Percentiles rank a stretch among this genome's conserved stretches.
phyloP scores from a whole-genome alignment of 306 rosid species.

The Ormosia emarginata region DNA sequence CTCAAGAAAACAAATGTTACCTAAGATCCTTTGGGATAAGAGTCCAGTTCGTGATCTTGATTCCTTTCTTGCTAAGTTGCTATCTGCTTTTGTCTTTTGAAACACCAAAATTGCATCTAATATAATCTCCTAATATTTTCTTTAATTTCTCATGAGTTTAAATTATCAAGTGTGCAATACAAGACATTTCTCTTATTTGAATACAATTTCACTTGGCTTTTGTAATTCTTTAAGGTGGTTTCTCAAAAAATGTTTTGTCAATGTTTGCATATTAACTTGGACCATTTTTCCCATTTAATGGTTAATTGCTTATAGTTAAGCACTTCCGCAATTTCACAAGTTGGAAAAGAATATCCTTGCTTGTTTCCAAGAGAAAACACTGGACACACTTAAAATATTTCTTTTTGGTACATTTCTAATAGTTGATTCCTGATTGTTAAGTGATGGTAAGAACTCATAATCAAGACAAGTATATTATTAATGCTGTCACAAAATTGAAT shows the following conservation, averaged over 20 bases:
- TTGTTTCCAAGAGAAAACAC: not conserved
- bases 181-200: not conserved
- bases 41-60: no score
- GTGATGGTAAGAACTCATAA: not conserved
- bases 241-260: not conserved
- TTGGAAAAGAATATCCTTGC: not conserved
- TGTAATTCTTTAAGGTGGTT: not conserved
- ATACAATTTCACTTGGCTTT: not conserved
- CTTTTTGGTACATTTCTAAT: not conserved
- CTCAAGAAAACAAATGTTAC: no score
- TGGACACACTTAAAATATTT: not conserved
- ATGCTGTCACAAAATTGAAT: not conserved
- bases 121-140: not conserved
- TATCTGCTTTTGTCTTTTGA: not conserved
- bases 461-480: not conserved
- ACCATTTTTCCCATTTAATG: not conserved
- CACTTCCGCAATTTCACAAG: not conserved
- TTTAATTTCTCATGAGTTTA: not conserved
- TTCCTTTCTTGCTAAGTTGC: not conserved
- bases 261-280: not conserved
- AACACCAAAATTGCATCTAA: not conserved
- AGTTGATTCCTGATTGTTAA: not conserved
- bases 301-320: not conserved
- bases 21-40: no score
- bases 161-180: not conserved